phyloP scores from a whole-genome alignment of 805 yeast species.

The Saccharomycopsis amapae region DNA sequence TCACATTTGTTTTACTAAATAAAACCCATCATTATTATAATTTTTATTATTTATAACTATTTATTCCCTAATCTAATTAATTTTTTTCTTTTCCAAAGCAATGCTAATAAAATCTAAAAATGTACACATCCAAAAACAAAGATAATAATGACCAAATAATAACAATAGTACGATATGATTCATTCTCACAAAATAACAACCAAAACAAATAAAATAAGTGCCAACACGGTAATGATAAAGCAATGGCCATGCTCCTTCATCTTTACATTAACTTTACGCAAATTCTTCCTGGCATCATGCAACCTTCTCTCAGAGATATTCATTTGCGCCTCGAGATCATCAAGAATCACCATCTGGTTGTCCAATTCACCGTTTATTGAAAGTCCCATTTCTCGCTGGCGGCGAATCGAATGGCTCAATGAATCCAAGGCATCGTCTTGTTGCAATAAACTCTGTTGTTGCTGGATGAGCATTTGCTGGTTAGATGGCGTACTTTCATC shows the following conservation, averaged over 20 bases:
- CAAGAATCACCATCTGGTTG: slow-evolving; percentile 41
- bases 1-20: no score
- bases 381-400: slow-evolving; percentile 39
- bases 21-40: no score
- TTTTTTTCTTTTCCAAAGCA: no score
- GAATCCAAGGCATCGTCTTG: slow-evolving; percentile 40
- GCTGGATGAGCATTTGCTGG: slow-evolving; percentile 33
- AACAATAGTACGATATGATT: no score
- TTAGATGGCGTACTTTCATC: slow-evolving; percentile 25
- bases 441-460: slow-evolving; percentile 40
- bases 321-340: slow-evolving; percentile 43
- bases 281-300: slow-evolving; percentile 34
- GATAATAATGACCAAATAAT: no score
- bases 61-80: no score
- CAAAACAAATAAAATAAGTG: slow-evolving; percentile 38
- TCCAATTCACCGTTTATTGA: slow-evolving; percentile 41
- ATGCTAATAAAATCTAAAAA: no score
- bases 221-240: slow-evolving; percentile 37
- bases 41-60: no score
- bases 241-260: slow-evolving; percentile 45
- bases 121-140: no score
- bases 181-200: slow-evolving; percentile 36
- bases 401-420: slow-evolving; percentile 37
- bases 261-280: slow-evolving; percentile 34
- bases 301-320: slow-evolving; percentile 37